Conservation (phyloP, 495 filamentous ascomycete genomes). For the Viridothelium virens region DNA sequence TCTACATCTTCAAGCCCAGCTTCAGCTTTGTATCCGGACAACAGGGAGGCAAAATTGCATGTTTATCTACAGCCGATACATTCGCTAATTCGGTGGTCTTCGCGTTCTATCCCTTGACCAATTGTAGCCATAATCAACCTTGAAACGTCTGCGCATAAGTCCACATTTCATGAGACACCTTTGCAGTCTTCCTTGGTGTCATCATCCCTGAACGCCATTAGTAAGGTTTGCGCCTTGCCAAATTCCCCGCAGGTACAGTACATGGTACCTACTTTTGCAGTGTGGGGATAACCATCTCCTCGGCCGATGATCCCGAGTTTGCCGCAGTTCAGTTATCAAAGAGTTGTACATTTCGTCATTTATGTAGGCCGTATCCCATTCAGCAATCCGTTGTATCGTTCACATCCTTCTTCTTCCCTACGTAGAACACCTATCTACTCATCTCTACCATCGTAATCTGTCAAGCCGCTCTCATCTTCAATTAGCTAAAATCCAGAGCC, state of each 20-base stretch:
- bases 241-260: not conserved
- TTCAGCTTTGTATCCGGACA: no score
- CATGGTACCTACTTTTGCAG: not conserved
- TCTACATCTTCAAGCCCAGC: no score
- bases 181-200: not conserved
- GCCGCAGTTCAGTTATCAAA: not conserved
- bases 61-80: not conserved
- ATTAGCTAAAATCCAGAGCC: not conserved
- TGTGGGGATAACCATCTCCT: constrained; percentile 12
- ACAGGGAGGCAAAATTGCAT: not conserved
- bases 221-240: constrained; percentile 2
- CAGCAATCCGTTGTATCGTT: no score
- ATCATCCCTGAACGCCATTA: no score
- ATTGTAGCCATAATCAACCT: not conserved
- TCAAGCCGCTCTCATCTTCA: not conserved
- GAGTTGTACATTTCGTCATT: not conserved
- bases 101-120: not conserved
- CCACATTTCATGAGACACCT: not conserved
- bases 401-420: no score
- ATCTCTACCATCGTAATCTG: no score
- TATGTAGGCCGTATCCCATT: no score
- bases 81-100: not conserved
- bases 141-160: not conserved
- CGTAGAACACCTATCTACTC: no score
- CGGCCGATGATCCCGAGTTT: not conserved